Evolutionary conservation across 108 stramenopile species (phyloP).

Genomic region (Fragilaria crotonensis): DNA sequence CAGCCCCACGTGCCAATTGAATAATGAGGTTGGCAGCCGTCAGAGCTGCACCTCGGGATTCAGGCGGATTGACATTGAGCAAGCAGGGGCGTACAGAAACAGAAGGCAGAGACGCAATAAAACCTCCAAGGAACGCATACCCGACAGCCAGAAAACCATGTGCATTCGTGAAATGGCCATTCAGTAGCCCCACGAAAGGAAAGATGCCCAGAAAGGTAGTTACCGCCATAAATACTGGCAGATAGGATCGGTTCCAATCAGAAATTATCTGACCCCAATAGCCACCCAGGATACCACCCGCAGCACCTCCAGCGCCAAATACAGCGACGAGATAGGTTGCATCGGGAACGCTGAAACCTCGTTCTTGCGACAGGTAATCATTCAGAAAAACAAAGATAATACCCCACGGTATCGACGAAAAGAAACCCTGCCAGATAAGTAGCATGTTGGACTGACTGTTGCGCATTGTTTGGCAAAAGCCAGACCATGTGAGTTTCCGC

Average conservation of each 20-base stretch:
- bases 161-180: slow-evolving; percentile 34
- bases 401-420: slow-evolving; percentile 57
- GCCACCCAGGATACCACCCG: slow-evolving; percentile 59
- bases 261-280: slow-evolving; percentile 34
- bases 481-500: slow-evolving; percentile 50
- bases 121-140: slow-evolving; percentile 39
- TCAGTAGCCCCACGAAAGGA: slow-evolving; percentile 45
- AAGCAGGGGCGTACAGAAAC: slow-evolving; percentile 68
- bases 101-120: slow-evolving; percentile 46
- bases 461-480: slow-evolving; percentile 46
- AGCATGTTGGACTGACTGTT: slow-evolving; percentile 42
- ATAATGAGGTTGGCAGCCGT: slow-evolving; percentile 62
- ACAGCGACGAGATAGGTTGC: slow-evolving; percentile 51
- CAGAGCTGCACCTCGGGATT: slow-evolving; percentile 61
- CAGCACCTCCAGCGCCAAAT: slow-evolving; percentile 54
- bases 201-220: slow-evolving; percentile 45
- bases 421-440: slow-evolving; percentile 56
- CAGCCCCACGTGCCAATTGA: slow-evolving; percentile 51
- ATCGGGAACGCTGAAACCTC: slow-evolving; percentile 48
- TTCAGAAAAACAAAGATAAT: slow-evolving; percentile 66
- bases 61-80: slow-evolving; percentile 71
- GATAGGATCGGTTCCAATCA: slow-evolving; percentile 22
- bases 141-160: slow-evolving; percentile 27
- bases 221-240: slow-evolving; percentile 54
- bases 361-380: slow-evolving; percentile 61